phyloP scores from a whole-genome alignment of 768 basidiomycete species.

The Hirschioporus abietinus region DNA sequence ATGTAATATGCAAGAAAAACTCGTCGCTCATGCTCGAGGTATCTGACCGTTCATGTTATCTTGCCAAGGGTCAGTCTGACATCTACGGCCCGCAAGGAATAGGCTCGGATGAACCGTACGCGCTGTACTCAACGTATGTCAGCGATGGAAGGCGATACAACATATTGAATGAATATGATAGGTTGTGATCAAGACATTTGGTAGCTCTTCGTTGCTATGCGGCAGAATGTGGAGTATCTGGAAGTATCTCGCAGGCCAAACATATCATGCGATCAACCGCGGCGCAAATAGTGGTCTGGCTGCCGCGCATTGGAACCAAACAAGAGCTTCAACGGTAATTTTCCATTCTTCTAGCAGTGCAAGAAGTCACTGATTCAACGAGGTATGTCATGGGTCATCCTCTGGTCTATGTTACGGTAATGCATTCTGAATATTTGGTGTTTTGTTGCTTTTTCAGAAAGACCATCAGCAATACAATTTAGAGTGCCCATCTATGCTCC shows the following conservation, averaged over 20 bases:
- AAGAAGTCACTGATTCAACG: background rate
- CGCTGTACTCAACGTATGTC: background rate
- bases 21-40: too few species aligned
- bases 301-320: too few species aligned
- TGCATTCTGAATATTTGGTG: background rate
- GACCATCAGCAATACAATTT: too few species aligned
- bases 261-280: background rate
- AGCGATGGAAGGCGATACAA: background rate
- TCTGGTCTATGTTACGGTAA: background rate
- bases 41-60: too few species aligned
- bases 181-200: background rate
- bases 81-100: background rate
- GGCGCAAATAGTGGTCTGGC: too few species aligned
- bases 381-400: background rate
- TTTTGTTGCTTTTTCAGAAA: too few species aligned
- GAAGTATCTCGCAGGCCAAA: slow-evolving; percentile 1
- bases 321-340: too few species aligned
- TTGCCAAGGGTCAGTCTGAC: too few species aligned
- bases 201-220: slow-evolving; percentile 10
- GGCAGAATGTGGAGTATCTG: slow-evolving; percentile 16
- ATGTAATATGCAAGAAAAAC: too few species aligned
- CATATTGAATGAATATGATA: background rate
- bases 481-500: too few species aligned
- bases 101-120: background rate
- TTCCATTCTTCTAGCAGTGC: too few species aligned